These are phyloP conservation scores for Trichoderma asperellum DNA, from an alignment of 2,329 filamentous ascomycete genomes.

Conservation along the genomic window DNA sequence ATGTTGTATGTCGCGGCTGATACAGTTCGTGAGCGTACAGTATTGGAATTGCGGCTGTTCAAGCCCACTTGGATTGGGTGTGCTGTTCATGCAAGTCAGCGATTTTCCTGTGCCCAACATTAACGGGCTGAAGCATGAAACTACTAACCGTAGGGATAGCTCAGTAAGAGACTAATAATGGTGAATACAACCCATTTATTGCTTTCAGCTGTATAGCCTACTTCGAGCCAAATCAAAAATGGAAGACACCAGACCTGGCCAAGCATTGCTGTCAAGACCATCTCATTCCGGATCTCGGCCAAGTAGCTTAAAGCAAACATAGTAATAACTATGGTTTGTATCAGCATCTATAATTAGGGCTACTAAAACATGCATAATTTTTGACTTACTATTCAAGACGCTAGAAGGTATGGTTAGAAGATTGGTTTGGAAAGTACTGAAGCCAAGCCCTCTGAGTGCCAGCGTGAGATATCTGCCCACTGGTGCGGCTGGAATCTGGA, in stretches of 20 bases:
- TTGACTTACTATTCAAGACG: background rate
- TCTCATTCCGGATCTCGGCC: constrained; percentile 17
- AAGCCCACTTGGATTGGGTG: constrained; percentile 55
- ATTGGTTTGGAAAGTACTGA: constrained; percentile 49
- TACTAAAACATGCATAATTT: no score
- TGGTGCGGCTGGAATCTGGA: constrained; percentile 47
- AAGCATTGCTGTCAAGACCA: constrained; percentile 44
- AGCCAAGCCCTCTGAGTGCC: constrained; percentile 47
- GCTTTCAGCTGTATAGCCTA: constrained; percentile 35
- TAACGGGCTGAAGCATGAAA: constrained; percentile 15
- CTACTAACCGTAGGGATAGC: constrained; percentile 46
- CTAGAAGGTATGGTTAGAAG: constrained; percentile 50
- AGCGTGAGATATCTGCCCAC: constrained; percentile 49
- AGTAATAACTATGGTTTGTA: constrained; percentile 33
- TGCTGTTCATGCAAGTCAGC: constrained; percentile 36
- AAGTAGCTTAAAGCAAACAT: constrained; percentile 29
- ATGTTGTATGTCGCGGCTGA: constrained; percentile 65
- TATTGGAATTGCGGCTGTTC: constrained; percentile 64
- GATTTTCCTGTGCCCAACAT: background rate
- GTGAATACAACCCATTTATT: constrained; percentile 42
- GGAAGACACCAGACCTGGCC: constrained; percentile 57
- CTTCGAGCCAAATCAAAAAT: constrained; percentile 52
- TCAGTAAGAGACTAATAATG: constrained; percentile 42
- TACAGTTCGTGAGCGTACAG: constrained; percentile 65
- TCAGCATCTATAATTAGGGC: constrained; percentile 36